Evolutionary conservation across 2,329 filamentous ascomycete species (phyloP), one percentile per base, ranked within the genome.

Genomic region (Cryphonectria naterciae): DNA sequence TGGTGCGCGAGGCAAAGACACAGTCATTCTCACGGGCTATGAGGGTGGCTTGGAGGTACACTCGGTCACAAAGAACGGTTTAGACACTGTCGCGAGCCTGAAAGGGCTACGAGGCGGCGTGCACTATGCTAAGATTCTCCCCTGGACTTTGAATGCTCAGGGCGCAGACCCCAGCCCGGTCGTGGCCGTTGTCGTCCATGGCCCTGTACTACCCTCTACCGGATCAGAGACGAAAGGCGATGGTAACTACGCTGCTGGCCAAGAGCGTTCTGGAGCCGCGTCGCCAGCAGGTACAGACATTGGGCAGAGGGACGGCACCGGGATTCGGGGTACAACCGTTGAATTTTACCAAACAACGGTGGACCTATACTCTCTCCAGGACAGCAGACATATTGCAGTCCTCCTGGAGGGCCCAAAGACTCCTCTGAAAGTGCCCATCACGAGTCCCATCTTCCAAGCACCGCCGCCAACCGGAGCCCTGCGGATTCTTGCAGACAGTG

Each of bases 361-460:
- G 7, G 94, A 98, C 75, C 84, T 98, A 0, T 97, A 95, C 80
- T 98, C 95, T 0, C 83, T 98, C 72, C 89, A 88, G 75, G 93
- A 91, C n/a, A 91, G 90, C 75, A 86, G 88, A 73, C 88, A 89
- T 69, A 81, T 98, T 68, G 88, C 91, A 37, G 92, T 93, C 0
- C 83, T 98, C 11, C 90, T 97, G 72, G 88, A 90, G 75, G 90
- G 91, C 60, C 87, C 92, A 65, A 85, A 89, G 78, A 83, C 89
- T 68, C 82, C 88, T 63, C 80, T 93, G 76, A 84, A 86, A 76
- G 83, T 87, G 72, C 83, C 90, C 52, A 81, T 89, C 41, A 85
- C 85, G 0, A 89, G 91, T 81, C 85, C 89, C 7, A 81, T 91
- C 32, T 92, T 93, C 72, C 86, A 89, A 73, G 87, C 91, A 35